A percentile compares a stretch with the other conserved stretches of the same genome.
Evolutionary conservation across 1,139 yeast genomes (phyloP).

Genomic region (Chernovozyma aurita): DNA sequence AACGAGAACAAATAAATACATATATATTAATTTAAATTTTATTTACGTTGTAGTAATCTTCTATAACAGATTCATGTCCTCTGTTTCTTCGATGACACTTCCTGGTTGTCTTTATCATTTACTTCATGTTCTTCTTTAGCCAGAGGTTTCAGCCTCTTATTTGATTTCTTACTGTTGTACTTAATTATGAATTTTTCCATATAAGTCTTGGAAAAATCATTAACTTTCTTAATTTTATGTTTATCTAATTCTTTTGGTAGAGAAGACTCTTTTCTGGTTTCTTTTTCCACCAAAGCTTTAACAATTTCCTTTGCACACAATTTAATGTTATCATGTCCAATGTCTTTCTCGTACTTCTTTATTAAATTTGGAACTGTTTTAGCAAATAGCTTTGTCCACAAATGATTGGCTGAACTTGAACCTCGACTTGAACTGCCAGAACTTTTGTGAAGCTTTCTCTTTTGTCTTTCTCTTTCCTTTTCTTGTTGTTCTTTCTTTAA

Average conservation of each 20-base stretch:
- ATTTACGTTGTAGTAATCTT: too few species aligned
- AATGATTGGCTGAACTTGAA: conserved; percentile 11
- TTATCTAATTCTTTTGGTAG: conserved; percentile 58
- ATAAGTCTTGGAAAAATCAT: conserved; percentile 57
- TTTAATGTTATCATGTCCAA: conserved; percentile 73
- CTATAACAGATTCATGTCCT: too few species aligned
- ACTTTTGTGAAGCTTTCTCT: not conserved
- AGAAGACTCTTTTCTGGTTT: conserved; percentile 37
- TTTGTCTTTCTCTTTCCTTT: conserved; percentile 7
- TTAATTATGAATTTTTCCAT: conserved; percentile 72
- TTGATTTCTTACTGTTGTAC: conserved; percentile 18
- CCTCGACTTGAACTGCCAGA: not conserved
- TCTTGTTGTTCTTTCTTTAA: conserved; percentile 7
- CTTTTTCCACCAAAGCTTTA: conserved; percentile 59
- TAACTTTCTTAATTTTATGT: conserved; percentile 66
- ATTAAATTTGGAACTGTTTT: conserved; percentile 74
- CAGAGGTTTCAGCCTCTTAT: not conserved
- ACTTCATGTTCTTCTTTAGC: too few species aligned
- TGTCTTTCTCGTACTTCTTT: conserved; percentile 57
- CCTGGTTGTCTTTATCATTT: too few species aligned
- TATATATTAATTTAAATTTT: too few species aligned
- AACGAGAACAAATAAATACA: too few species aligned
- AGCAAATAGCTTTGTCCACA: conserved; percentile 68
- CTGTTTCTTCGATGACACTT: too few species aligned
- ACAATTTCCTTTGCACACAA: conserved; percentile 78